A percentile compares a stretch with the other conserved stretches of the same genome.
These are phyloP conservation scores for Neurospora sp. DNA, from an alignment of 495 filamentous ascomycete species.

Conservation along the genomic window DNA sequence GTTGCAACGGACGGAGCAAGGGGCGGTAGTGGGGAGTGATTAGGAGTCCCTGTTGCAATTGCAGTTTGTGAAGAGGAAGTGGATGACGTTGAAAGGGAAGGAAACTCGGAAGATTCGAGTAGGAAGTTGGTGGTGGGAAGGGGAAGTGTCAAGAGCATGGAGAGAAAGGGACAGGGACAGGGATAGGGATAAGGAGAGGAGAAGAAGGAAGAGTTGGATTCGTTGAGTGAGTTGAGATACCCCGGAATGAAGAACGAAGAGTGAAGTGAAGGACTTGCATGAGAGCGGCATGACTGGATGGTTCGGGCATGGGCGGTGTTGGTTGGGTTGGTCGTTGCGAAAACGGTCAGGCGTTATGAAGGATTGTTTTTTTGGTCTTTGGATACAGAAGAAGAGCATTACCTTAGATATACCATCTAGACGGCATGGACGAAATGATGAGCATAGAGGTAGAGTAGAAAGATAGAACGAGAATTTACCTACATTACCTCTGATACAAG, in stretches of 20 bases:
- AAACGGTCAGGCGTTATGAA: background rate
- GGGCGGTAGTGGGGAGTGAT: background rate
- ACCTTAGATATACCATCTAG: background rate
- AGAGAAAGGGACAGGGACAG: background rate
- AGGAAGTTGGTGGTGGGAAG: background rate
- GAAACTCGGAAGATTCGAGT: background rate
- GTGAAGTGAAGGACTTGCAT: background rate
- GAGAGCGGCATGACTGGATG: background rate
- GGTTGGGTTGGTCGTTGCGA: background rate
- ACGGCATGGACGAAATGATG: background rate
- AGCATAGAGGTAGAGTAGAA: background rate
- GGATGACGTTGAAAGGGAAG: background rate
- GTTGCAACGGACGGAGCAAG: background rate
- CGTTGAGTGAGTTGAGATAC: background rate
- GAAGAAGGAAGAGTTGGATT: background rate
- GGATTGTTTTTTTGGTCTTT: background rate
- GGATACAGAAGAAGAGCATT: background rate
- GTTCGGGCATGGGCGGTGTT: background rate
- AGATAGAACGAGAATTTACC: background rate
- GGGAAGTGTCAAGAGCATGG: background rate
- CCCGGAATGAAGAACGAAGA: background rate
- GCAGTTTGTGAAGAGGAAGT: background rate
- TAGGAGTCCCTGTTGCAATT: background rate
- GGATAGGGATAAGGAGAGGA: too few relatives aligned
- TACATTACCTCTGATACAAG: background rate